Base-by-base conservation (phyloP, 805 yeast species). In the Candida piceae region DNA sequence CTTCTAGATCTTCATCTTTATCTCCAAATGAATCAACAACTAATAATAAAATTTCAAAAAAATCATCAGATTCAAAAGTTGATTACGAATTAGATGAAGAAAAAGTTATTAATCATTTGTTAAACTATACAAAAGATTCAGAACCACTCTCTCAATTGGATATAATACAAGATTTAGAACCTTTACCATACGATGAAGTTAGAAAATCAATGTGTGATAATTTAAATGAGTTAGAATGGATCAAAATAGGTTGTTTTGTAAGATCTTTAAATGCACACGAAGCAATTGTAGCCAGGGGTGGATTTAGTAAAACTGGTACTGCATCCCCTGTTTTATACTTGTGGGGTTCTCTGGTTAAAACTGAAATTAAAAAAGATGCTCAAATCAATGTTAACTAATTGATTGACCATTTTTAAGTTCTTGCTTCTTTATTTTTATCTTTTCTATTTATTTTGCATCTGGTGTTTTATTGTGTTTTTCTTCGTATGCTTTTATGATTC, bases 221-320 rank as follows among this genome's bases (percentile, higher is more conserved):
- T 44, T 64, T 89, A 53, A 84, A 85, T 57, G 49, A 58, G 16
- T 55, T 90, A 17, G 67, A 71, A 3, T 89, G 96, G 96, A 64
- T 75, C 33, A 86, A 89, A 53, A 71, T 84, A 29, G 84, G 93
- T 0, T 80, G 82, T 2, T 77, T 75, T 46, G 67, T 89, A 32
- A 80, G 78, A 44, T 71, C 81, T 13, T 66, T 82, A 52, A 87
- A 88, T 57, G 79, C 97, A 0, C 97, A 89, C 53, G 95, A 84
- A 41, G 84, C 84, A 4, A 84, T 90, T 36, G 84, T 87, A 13
- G 86, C 90, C 13, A 69, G 97, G 44, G 68, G 79, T 39, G 88
- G 88, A 0, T 62, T 76, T 2, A 65, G 64, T 16, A 68, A 72
- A 33, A 68, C 77, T 0, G 64, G 68, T 16, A 59, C 58, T 31